A percentile compares a stretch with the other conserved stretches of the same genome.
phyloP scores from a whole-genome alignment of 2,329 filamentous ascomycete species.

The Sclerotinia minor region DNA sequence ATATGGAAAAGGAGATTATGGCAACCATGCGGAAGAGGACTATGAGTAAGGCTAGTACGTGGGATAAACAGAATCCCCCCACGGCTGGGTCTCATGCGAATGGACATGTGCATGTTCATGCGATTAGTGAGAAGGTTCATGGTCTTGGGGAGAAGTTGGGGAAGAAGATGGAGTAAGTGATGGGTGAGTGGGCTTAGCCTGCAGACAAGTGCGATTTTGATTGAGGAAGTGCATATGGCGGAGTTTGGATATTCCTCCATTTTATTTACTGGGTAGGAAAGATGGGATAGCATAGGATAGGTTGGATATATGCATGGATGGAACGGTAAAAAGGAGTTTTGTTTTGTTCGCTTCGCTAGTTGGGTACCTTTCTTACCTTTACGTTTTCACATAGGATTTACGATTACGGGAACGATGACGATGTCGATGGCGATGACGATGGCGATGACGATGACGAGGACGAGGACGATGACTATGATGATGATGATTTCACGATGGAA shows the following conservation, averaged over 20 bases:
- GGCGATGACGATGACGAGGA: not conserved
- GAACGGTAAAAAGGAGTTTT: not conserved
- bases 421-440: not conserved
- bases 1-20: slow-evolving; percentile 39
- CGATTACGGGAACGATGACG: not conserved
- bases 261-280: not conserved
- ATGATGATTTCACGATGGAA: not conserved
- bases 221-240: not conserved
- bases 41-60: slow-evolving; percentile 37
- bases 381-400: not conserved
- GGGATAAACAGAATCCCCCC: slow-evolving; percentile 28
- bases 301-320: not conserved
- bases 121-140: slow-evolving; percentile 1
- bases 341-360: not conserved
- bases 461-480: too few species aligned
- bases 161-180: slow-evolving; percentile 13
- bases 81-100: not conserved
- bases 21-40: slow-evolving; percentile 37
- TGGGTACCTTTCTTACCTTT: too few species aligned
- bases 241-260: not conserved
- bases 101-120: not conserved
- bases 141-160: not conserved
- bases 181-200: too few species aligned
- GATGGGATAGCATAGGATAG: not conserved
- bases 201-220: not conserved